Conservation (phyloP, 805 yeast species). For the Metschnikowia henanensis region DNA sequence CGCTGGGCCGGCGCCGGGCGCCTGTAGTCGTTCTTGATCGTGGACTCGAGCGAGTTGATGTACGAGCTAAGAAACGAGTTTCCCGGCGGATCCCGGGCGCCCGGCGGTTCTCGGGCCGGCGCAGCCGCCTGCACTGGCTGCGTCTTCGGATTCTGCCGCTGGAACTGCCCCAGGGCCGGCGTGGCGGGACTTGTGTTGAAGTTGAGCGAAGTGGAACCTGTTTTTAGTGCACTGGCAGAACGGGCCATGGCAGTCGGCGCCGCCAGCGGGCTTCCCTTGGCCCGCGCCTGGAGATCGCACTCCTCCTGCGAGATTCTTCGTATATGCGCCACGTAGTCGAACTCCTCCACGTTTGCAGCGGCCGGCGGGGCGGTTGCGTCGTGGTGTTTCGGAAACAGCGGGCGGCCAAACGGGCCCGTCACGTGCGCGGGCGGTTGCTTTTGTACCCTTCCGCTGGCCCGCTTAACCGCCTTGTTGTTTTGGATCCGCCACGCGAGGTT, state of each 20-base stretch:
- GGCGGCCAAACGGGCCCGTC: not conserved
- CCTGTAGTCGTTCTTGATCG: constrained; percentile 30
- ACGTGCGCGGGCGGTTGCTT: not conserved
- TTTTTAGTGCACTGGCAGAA: not conserved
- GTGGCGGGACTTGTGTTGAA: not conserved
- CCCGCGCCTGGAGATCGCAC: constrained; percentile 14
- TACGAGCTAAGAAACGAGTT: constrained; percentile 36
- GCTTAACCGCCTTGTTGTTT: constrained; percentile 30
- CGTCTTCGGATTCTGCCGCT: not conserved
- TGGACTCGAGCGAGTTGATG: constrained; percentile 39
- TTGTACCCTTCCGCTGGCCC: constrained; percentile 4
- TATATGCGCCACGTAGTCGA: constrained; percentile 48
- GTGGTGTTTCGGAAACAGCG: not conserved
- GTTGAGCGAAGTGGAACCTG: not conserved
- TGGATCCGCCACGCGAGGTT: constrained; percentile 49
- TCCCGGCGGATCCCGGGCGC: not conserved
- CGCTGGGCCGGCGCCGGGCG: constrained; percentile 6
- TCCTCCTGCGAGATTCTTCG: constrained; percentile 42
- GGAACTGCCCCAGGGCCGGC: not conserved
- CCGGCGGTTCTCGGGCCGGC: not conserved
- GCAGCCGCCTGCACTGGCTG: not conserved
- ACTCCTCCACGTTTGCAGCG: constrained; percentile 36
- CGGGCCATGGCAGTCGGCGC: constrained; percentile 1
- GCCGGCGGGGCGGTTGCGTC: constrained; percentile 6
- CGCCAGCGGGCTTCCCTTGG: not conserved